These are phyloP conservation scores for Podaxis sp. DNA, from an alignment of 768 basidiomycete species.

Conservation along the genomic window DNA sequence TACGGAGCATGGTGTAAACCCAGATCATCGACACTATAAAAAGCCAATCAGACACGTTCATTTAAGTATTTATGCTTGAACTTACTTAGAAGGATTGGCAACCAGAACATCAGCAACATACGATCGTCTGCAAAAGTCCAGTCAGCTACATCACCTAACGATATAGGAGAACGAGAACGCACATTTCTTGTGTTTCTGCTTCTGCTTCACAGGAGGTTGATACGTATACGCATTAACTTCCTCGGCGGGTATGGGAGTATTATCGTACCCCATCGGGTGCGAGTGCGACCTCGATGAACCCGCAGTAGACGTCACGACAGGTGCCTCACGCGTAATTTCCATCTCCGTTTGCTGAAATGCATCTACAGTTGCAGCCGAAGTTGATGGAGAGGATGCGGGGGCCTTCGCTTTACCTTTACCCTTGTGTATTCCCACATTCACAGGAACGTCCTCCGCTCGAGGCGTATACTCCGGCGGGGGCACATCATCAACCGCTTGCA, in stretches of 20 bases:
- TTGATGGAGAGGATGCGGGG: neutral
- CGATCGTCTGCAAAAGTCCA: slow-evolving; percentile 59
- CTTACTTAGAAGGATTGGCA: slow-evolving; percentile 80
- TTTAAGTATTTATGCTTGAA: slow-evolving; percentile 20
- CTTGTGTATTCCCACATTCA: neutral
- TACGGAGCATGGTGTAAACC: slow-evolving; percentile 51
- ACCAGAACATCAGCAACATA: slow-evolving; percentile 85
- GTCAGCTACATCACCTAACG: neutral
- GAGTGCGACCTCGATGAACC: slow-evolving; percentile 27
- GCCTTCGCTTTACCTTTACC: slow-evolving; percentile 10
- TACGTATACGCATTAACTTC: slow-evolving; percentile 73
- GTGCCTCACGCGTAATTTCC: slow-evolving; percentile 19
- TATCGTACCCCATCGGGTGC: slow-evolving; percentile 45
- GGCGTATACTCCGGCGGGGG: slow-evolving; percentile 79
- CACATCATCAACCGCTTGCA: slow-evolving; percentile 42
- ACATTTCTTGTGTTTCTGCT: slow-evolving; percentile 64
- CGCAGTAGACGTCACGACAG: slow-evolving; percentile 15
- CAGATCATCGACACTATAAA: slow-evolving; percentile 58
- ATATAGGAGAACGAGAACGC: slow-evolving; percentile 26
- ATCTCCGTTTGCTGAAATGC: slow-evolving; percentile 9
- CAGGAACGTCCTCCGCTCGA: slow-evolving; percentile 32
- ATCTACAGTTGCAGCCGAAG: neutral
- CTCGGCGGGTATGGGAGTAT: slow-evolving; percentile 53
- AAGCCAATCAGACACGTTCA: neutral
- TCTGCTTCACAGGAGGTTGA: slow-evolving; percentile 42